phyloP scores from a whole-genome alignment of 768 basidiomycete species.

The Cyclocybe aegerita region DNA sequence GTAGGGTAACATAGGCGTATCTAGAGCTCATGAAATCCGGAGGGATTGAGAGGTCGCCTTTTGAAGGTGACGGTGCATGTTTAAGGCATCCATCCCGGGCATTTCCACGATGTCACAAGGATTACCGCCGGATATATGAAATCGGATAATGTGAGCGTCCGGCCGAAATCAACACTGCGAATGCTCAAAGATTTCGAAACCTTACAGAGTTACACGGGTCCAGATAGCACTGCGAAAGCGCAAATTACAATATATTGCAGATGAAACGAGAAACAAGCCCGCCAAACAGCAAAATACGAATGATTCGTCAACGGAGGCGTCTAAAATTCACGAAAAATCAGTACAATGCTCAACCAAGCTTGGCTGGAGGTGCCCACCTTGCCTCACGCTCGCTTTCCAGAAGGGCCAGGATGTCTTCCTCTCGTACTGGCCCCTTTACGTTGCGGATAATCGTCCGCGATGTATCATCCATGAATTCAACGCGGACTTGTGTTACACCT shows the following conservation, averaged over 20 bases:
- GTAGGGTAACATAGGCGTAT: slow-evolving; percentile 72
- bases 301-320: slow-evolving; percentile 21
- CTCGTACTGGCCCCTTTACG: slow-evolving; percentile 96
- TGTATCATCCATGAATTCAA: slow-evolving; percentile 98
- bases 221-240: slow-evolving; percentile 7
- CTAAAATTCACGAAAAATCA: slow-evolving; percentile 7
- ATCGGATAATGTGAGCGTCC: slow-evolving; percentile 16
- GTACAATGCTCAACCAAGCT: not conserved
- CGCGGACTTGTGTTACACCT: slow-evolving; percentile 98
- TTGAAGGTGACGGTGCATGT: slow-evolving; percentile 15
- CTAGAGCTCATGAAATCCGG: slow-evolving; percentile 16
- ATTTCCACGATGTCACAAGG: slow-evolving; percentile 23
- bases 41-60: slow-evolving; percentile 8
- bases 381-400: slow-evolving; percentile 99
- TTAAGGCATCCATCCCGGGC: slow-evolving; percentile 20
- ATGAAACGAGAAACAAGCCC: slow-evolving; percentile 14
- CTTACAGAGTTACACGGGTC: slow-evolving; percentile 7
- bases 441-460: slow-evolving; percentile 97
- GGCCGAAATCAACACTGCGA: slow-evolving; percentile 13
- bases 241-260: slow-evolving; percentile 27
- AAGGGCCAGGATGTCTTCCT: slow-evolving; percentile 94
- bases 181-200: slow-evolving; percentile 9
- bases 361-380: slow-evolving; percentile 53
- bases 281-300: slow-evolving; percentile 11
- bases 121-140: slow-evolving; percentile 14